phyloP scores from a whole-genome alignment of 768 basidiomycete species.

The Phaeotremella skinneri region DNA sequence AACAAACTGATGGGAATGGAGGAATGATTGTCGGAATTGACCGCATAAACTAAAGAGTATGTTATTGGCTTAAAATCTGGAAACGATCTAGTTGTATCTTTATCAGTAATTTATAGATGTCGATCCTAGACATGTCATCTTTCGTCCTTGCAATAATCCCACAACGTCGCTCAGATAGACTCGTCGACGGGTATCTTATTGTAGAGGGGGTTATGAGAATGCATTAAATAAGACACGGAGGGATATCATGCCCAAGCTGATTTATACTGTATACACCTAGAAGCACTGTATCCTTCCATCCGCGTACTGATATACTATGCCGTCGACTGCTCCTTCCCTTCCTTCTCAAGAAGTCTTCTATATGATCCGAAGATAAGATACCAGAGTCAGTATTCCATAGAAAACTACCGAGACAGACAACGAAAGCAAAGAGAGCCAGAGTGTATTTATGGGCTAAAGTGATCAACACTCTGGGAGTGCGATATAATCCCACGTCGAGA shows the following conservation, averaged over 20 bases:
- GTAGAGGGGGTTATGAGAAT: background rate
- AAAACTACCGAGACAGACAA: background rate
- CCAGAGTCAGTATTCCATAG: slow-evolving; percentile 6
- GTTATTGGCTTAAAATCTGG: too few species aligned
- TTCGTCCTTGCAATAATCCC: too few species aligned
- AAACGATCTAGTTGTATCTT: background rate
- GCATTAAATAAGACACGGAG: too few species aligned
- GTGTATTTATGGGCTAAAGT: background rate
- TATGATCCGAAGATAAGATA: background rate
- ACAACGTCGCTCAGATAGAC: too few species aligned
- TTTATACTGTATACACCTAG: too few species aligned
- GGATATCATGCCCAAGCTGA: too few species aligned
- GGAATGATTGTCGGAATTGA: slow-evolving; percentile 3
- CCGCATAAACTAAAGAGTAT: background rate
- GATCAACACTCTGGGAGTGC: background rate
- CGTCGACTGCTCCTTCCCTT: slow-evolving; percentile 12
- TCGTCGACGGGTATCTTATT: too few species aligned
- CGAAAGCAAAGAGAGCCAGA: background rate
- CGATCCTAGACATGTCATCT: too few species aligned
- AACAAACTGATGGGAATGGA: slow-evolving; percentile 41
- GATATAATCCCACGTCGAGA: background rate
- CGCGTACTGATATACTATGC: background rate
- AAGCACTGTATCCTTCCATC: too few species aligned
- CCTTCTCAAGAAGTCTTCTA: slow-evolving; percentile 39
- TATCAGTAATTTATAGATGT: too few species aligned